Evolutionary conservation across 345 rosid species (phyloP), one percentile per base, ranked within the genome.

Genomic region (Draba incana): DNA sequence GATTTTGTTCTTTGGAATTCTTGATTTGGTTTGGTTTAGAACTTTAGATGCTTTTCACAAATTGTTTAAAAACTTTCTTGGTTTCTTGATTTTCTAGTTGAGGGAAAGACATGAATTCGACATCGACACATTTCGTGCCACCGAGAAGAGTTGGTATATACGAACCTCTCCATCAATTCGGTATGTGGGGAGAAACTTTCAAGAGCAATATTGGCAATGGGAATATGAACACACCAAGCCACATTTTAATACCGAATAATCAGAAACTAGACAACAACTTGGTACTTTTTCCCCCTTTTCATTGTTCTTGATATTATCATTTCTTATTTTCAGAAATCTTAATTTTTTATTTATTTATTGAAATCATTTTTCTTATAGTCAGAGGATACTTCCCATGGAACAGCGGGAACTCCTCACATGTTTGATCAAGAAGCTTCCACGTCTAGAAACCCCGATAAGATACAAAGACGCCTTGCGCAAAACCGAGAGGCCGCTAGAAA

Each of bases 401-500:
- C 87, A 28, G 70, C 67, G 24, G 91, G 83, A 66, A 79, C 82
- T 60, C 75, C 90, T 56, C 70, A 60, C 84, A 83, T 77, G 76
- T 87, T 82, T 47, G 96, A 91, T 16, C 97, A 87, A 81, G 97
- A 87, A 79, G 92, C 86, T 55, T 69, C 75, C 10, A 75, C 79
- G 54, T 78, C 80, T 10, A 89, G 86, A 78, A 81, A 87, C 69
- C 55, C 23, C 6, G 97, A 87, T 30, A 94, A 91, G 99, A 77
- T 87, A 76, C 95, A 89, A 66, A 87, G 97, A 79, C 95, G 99
- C 45, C 97, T 91, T 45, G 97, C 97, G 1, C 99, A 91, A 60
- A 94, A 94, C 65, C 95, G 97, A 13, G 97, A 91, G 81, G 99
- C 99, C 78, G 99, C 99, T 53, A 91, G 96, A 66, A 94, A 94